These are phyloP conservation scores for Aspergillus aculeatus DNA, from an alignment of 2,329 filamentous ascomycete species.

Conservation along the genomic window DNA sequence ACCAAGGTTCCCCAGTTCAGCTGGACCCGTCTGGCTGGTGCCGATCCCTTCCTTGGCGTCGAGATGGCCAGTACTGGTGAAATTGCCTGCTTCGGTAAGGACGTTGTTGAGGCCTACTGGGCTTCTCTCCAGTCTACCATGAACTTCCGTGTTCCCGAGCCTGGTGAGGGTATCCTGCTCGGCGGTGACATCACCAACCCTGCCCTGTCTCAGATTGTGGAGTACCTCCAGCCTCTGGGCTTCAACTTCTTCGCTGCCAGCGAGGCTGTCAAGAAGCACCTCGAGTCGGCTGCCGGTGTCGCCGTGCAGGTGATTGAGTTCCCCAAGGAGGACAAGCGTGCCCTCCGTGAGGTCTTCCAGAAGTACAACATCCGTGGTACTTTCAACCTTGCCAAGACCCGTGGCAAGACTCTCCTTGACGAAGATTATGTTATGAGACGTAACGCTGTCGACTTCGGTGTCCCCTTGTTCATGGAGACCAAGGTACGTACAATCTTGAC, in stretches of 20 bases:
- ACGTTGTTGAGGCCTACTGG: conserved; percentile 97
- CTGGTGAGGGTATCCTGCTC: conserved; percentile 91
- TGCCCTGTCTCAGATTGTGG: conserved; percentile 73
- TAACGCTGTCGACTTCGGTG: conserved; percentile 97
- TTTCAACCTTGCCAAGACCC: conserved; percentile 86
- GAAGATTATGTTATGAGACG: conserved; percentile 98
- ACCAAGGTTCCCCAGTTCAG: conserved; percentile 99
- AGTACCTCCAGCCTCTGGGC: conserved; percentile 82
- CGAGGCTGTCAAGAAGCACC: conserved; percentile 74
- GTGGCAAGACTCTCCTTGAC: conserved; percentile 80
- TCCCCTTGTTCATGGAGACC: conserved; percentile 97
- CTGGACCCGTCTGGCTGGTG: conserved; percentile 95
- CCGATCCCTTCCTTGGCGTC: conserved; percentile 94
- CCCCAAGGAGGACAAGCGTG: conserved; percentile 93
- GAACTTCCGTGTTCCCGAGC: conserved; percentile 97
- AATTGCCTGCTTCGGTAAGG: conserved; percentile 97
- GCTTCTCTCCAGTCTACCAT: conserved; percentile 91
- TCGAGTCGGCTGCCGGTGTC: conserved; percentile 69
- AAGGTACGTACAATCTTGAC: conserved; percentile 64
- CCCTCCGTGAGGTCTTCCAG: conserved; percentile 89
- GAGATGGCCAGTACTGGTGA: conserved; percentile 98
- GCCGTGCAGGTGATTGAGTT: conserved; percentile 91
- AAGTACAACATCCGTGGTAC: conserved; percentile 95
- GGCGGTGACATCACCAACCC: conserved; percentile 76
- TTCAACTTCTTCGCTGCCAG: conserved; percentile 94